Evolutionary conservation across 1,139 yeast species (phyloP).

Genomic region (Geotrichum phurueaensis): DNA sequence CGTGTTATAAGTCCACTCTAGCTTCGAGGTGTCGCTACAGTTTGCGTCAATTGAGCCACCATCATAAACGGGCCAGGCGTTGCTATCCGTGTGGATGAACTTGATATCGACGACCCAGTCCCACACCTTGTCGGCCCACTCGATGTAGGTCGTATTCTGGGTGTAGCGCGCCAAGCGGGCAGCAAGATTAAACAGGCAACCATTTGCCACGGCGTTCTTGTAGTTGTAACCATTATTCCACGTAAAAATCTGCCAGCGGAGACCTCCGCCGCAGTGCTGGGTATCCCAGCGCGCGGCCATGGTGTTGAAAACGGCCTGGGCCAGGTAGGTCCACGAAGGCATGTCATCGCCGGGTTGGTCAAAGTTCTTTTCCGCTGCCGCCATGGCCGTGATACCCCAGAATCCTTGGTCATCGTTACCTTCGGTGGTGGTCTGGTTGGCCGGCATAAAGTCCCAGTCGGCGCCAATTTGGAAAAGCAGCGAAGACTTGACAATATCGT

Average conservation of each 20-base stretch:
- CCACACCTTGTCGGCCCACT: slow-evolving; percentile 74
- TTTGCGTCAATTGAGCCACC: slow-evolving; percentile 62
- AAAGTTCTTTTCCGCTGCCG: slow-evolving; percentile 77
- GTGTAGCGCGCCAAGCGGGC: slow-evolving; percentile 85
- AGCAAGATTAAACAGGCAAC: slow-evolving; percentile 81
- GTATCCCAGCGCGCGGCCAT: slow-evolving; percentile 88
- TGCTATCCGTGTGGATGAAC: slow-evolving; percentile 44
- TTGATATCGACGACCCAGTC: slow-evolving; percentile 71
- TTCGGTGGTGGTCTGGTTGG: slow-evolving; percentile 67
- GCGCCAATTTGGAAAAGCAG: slow-evolving; percentile 61
- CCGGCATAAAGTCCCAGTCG: slow-evolving; percentile 64
- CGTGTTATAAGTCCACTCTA: slow-evolving; percentile 85
- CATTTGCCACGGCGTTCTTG: slow-evolving; percentile 85
- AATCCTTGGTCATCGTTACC: slow-evolving; percentile 93
- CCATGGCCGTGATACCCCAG: slow-evolving; percentile 82
- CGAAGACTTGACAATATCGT: slow-evolving; percentile 50
- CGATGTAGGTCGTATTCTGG: slow-evolving; percentile 59
- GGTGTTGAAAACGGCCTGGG: too few species aligned
- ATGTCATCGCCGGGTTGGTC: slow-evolving; percentile 49
- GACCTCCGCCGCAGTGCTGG: slow-evolving; percentile 71
- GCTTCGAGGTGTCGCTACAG: slow-evolving; percentile 54
- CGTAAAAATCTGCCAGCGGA: slow-evolving; percentile 93
- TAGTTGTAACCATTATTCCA: slow-evolving; percentile 94
- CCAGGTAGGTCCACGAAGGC: slow-evolving; percentile 68
- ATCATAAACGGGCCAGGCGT: slow-evolving; percentile 52